Base-by-base conservation (phyloP, 176 grass and related monocot genomes). In the Chloris gayana region DNA sequence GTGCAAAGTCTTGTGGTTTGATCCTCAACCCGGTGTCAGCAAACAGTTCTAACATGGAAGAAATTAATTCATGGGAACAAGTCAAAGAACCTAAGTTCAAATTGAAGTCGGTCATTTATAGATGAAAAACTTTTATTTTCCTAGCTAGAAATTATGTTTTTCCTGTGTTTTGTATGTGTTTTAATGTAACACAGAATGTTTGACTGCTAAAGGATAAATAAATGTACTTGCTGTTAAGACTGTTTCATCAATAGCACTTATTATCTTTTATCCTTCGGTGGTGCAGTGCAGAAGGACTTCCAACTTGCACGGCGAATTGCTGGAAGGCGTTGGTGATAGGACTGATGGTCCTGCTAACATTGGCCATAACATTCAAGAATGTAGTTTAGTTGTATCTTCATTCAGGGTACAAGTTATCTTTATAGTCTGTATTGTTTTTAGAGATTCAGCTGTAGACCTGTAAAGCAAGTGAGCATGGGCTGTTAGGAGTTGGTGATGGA, bases 251-350 rank as follows among this genome's bases (percentile, higher is more conserved):
- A 21, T 83, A 13, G 45, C n/a, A 1, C 21, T 27, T n/a, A 64
- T 77, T 21, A 42, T 65, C 54, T 63, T 65, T 69, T 56, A 53
- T 64, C 42, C 42, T 65, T 64, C 42, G 19, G 22, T 77, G 64
- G 38, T 89, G 29, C 88, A 93, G 97, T 95, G 97, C 78, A 91
- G 80, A 93, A 83, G 85, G 97, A 99, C 84, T 88, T 99, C 9
- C 88, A 96, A n/a, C 88, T 99, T 13, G 97, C 90, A 9, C 91
- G 93, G 82, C 90, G 93, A 22, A 95, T 99, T 21, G 78, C 79
- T 33, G 96, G 92, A 81, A 88, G 53, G 54, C 73, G 56, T 10
- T 93, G 90, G 84, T 87, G 81, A 86, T 30, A 83, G 39, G 39
- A 35, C 34, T 35, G 5, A 37, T 37, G 5, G 7, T 37, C 35